Base-by-base conservation (phyloP, 2,329 filamentous ascomycete species). In the Botrytis squamosa region DNA sequence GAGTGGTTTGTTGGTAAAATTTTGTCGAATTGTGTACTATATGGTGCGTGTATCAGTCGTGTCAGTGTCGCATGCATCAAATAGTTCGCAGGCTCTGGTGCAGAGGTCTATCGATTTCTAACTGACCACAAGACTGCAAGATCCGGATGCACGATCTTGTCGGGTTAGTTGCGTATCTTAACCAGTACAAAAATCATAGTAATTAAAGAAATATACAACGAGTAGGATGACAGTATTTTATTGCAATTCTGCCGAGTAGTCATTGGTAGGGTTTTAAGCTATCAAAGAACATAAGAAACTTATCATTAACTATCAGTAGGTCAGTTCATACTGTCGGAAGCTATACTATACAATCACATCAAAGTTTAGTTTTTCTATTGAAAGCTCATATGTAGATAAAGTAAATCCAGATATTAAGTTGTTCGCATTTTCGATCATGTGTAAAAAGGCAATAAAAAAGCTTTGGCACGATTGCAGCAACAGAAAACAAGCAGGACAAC, bases 1-100 rank as follows among this genome's bases (percentile, higher is more conserved):
- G 12, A 52, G 1, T n/a, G 10, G 0, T 52, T 14, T 14, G 10
- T 52, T 6, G 0, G 0, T 6, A 1, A 6, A 2, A 14, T 12
- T 14, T n/a, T n/a, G 49, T 52, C 25, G 22, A 9, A 12, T 14
- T 52, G 9, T n/a, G 12, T 12, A 52, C 6, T 5, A n/a, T 52
- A 1, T 14, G 25, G 25, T 52, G 22, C 25, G 0, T 4, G 4
- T n/a, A 12, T 52, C 1, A 6, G 1, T 52, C 22, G 10, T 5
- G 22, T 4, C 7, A 49, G 8, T 3, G 46, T 9, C 8, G 10
- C 22, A 49, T 25, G 20, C 46, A 49, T 25, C 3, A 22, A 16
- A 49, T 12, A 12, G 9, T 10, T 25, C 9, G 20, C 22, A 49
- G 46, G 9, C 22, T 49, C 8, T 4, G 22, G 22, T 3, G 49